Conservation (phyloP, 1,284 basidiomycete genomes). For the Cystobasidium slooffiae region DNA sequence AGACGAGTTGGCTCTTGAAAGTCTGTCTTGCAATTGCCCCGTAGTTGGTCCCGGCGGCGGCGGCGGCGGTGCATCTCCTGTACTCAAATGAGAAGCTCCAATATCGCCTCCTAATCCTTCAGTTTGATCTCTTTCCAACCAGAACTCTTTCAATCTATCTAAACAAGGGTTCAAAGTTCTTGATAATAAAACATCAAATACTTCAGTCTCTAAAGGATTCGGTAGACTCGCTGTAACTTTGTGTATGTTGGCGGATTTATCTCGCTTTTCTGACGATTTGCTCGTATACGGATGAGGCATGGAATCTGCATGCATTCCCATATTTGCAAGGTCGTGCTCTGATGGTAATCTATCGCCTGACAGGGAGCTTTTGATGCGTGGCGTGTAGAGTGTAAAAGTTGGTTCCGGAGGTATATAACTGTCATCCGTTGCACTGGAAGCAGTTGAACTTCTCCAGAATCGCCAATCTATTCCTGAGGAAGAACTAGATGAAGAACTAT, state of each 20-base stretch:
- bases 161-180: constrained; percentile 48
- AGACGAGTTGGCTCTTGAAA: neutral
- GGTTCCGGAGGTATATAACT: constrained; percentile 50
- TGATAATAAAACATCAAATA: constrained; percentile 48
- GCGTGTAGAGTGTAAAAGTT: constrained; percentile 51
- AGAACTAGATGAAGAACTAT: constrained; percentile 43
- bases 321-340: constrained; percentile 44
- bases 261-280: constrained; percentile 41
- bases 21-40: neutral
- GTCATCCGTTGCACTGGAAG: constrained; percentile 44
- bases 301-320: neutral
- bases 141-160: constrained; percentile 49
- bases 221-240: neutral
- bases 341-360: constrained; percentile 44
- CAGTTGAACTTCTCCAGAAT: constrained; percentile 51
- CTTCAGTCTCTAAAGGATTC: constrained; percentile 31
- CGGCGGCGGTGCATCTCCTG: neutral
- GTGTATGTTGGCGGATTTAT: neutral
- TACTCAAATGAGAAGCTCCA: constrained; percentile 40
- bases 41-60: no score
- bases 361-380: constrained; percentile 46
- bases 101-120: constrained; percentile 51
- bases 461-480: constrained; percentile 51
- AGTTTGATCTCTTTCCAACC: constrained; percentile 49
- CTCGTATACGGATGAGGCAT: constrained; percentile 39